Base-by-base conservation (phyloP, 2,329 filamentous ascomycete species). In the Biscogniauxia marginata region DNA sequence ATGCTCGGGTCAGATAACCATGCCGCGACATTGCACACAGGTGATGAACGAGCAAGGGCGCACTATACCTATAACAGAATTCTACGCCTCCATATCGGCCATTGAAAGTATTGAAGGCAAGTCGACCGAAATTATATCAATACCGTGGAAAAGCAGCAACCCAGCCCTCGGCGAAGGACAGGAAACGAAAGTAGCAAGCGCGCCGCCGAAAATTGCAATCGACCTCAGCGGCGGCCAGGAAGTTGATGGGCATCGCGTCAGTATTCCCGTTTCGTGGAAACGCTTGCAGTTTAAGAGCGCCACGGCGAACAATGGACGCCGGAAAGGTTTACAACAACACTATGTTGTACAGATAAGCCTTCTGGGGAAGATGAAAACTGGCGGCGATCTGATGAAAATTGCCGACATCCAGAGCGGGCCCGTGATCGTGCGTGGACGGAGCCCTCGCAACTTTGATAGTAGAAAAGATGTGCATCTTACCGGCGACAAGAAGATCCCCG, bases 321-420 rank as follows among this genome's bases (percentile, higher is more conserved):
- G 93, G 63, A 97, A 97, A 74, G 93, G 96, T 62, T 77, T 97
- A 48, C 93, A 98, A 71, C 93, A 98, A 72, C 93, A 97, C 72
- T 98, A 97, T 70, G 83, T 96, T 1, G 90, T 98, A 49, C 87
- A 91, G 58, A 86, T 98, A 56, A 92, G 88, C 72, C 81, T 97
- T 8, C 77, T 95, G 39, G 92, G 89, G 19, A 93, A 89, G 52
- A 77, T 91, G n/a, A 78, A 82, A 52, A 75, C 75, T 1, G 79
- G 73, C 43, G 83, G 89, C 0, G 91, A 89, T 9, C 84, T 86
- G 21, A 79, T 88, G 54, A 84, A 83, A 60, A 86, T 98, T 60
- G 90, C 90, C 60, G 92, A 97, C 72, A 88, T 96, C 13, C 88
- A 89, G 63, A 96, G 92, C 1, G 91, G 91, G 0, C 90, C 93